Percentiles rank a stretch among this genome's conserved stretches.
phyloP scores from a whole-genome alignment of 2,329 filamentous ascomycete species.

The Sporothrix mexicana region DNA sequence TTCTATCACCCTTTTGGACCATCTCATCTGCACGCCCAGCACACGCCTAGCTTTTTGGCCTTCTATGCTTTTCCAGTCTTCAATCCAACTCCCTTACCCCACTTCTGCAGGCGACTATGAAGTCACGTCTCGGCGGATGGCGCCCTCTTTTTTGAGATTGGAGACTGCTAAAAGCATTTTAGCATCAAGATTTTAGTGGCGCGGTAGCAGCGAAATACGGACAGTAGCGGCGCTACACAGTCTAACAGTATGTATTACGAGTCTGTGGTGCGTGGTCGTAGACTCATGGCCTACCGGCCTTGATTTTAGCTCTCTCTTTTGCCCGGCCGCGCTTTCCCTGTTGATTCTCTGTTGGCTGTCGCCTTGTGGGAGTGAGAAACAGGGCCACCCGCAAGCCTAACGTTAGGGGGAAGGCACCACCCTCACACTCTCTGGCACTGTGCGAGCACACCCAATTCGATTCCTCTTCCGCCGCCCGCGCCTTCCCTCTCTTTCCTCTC shows the following conservation, averaged over 20 bases:
- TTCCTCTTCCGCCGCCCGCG: constrained; percentile 13
- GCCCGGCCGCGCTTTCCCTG: neutral
- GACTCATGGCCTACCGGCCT: neutral
- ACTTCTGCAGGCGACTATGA: constrained; percentile 20
- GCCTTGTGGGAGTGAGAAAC: neutral
- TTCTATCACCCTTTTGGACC: neutral
- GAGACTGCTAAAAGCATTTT: constrained; percentile 1
- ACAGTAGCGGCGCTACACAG: neutral
- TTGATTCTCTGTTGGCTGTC: neutral
- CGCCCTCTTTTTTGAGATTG: constrained; percentile 20
- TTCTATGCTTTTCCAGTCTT: constrained; percentile 11
- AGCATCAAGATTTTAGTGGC: neutral
- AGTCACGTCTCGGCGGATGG: constrained; percentile 13
- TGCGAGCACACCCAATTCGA: constrained; percentile 11
- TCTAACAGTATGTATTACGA: neutral
- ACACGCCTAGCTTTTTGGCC: neutral
- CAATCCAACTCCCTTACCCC: constrained; percentile 9
- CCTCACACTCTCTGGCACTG: neutral
- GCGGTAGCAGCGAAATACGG: neutral
- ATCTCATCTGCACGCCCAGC: neutral
- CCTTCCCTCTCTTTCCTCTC: constrained; percentile 14
- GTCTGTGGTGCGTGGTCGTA: neutral
- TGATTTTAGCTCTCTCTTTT: constrained; percentile 6
- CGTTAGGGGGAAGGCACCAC: constrained; percentile 17
- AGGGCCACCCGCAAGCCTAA: neutral